These are phyloP conservation scores for Hypsizygus marmoreus DNA, from an alignment of 768 basidiomycete species.

Conservation along the genomic window DNA sequence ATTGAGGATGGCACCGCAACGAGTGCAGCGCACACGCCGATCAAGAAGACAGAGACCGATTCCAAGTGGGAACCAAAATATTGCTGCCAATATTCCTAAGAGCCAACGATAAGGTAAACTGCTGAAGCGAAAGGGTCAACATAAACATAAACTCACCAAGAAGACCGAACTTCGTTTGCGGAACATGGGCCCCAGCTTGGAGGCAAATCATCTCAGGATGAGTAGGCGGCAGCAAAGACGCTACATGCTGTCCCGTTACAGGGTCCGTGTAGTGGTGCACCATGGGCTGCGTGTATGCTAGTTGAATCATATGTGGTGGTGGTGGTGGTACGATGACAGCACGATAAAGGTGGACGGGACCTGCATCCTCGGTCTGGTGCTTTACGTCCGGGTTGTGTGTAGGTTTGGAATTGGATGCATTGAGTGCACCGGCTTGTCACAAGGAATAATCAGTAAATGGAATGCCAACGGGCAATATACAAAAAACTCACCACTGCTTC, in stretches of 20 bases:
- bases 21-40: conserved; percentile 62
- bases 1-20: conserved; percentile 47
- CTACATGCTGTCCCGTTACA: conserved; percentile 52
- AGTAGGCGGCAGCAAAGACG: conserved; percentile 69
- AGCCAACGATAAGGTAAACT: conserved; percentile 4
- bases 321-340: conserved; percentile 15
- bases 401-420: conserved; percentile 2
- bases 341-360: neutral
- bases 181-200: conserved; percentile 71
- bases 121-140: neutral
- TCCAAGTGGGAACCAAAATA: conserved; percentile 87
- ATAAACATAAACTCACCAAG: conserved; percentile 52
- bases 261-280: conserved; percentile 75
- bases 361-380: conserved; percentile 5
- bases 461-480: neutral
- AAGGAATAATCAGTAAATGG: neutral
- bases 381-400: conserved; percentile 11
- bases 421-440: neutral
- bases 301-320: conserved; percentile 22
- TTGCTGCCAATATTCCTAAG: conserved; percentile 74
- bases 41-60: conserved; percentile 79
- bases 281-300: conserved; percentile 35
- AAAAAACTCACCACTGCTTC: conserved; percentile 26
- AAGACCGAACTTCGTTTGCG: conserved; percentile 65
- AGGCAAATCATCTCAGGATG: conserved; percentile 87